Conservation (phyloP, 2,329 filamentous ascomycete genomes). For the Didymella pinodella region DNA sequence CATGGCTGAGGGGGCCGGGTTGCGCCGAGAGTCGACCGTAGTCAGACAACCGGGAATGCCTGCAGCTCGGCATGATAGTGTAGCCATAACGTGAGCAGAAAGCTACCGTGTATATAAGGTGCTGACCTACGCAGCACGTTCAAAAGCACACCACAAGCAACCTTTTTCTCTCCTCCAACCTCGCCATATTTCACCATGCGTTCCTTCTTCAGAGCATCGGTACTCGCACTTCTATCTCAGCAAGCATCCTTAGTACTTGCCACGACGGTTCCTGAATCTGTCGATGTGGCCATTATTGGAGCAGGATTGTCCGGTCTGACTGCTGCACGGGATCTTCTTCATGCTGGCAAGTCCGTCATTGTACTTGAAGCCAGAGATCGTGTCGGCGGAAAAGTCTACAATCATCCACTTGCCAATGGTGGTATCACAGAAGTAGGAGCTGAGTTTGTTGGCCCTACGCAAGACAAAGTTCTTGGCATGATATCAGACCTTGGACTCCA, state of each 20-base stretch:
- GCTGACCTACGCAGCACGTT: not conserved
- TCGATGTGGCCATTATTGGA: slow-evolving; percentile 53
- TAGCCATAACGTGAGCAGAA: not conserved
- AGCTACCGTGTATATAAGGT: not conserved
- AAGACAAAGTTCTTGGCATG: slow-evolving; percentile 28
- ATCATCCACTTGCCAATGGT: slow-evolving; percentile 28
- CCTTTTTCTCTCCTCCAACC: not conserved
- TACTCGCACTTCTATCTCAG: not conserved
- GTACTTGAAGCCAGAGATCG: slow-evolving; percentile 61
- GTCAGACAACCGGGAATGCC: not conserved
- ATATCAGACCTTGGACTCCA: slow-evolving; percentile 30
- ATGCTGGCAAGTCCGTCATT: slow-evolving; percentile 51
- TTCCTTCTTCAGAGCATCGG: not conserved
- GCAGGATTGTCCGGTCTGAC: slow-evolving; percentile 51
- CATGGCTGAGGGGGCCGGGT: not conserved
- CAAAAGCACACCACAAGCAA: not conserved
- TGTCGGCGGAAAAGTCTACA: slow-evolving; percentile 62
- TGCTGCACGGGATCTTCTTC: slow-evolving; percentile 47
- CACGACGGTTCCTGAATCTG: slow-evolving; percentile 18
- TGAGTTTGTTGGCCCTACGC: slow-evolving; percentile 36
- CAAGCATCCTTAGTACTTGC: not conserved
- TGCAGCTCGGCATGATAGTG: not conserved
- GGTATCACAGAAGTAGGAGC: slow-evolving; percentile 34
- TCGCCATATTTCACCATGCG: not conserved
- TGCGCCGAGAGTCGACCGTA: not conserved